These are phyloP conservation scores for Globisporangium camurandrum DNA, from an alignment of 352 stramenopile species.

Conservation along the genomic window DNA sequence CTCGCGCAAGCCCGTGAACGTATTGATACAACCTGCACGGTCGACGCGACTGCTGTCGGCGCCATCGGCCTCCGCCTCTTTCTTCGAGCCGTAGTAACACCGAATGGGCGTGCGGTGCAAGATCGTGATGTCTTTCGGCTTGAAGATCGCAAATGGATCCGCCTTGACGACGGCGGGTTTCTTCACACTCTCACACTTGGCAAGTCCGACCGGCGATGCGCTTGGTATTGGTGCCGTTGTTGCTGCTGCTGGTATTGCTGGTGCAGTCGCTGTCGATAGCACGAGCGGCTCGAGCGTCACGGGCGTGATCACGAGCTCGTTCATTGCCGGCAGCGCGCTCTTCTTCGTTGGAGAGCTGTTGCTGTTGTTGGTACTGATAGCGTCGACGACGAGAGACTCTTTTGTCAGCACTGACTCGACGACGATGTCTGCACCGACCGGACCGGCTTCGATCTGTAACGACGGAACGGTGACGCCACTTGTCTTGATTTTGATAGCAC, in stretches of 20 bases:
- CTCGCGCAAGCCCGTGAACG: slow-evolving; percentile 77
- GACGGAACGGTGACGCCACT: not conserved
- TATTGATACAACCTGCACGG: slow-evolving; percentile 69
- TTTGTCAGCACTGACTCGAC: not conserved
- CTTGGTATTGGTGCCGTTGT: not conserved
- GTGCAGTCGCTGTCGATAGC: not conserved
- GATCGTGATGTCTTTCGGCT: slow-evolving; percentile 73
- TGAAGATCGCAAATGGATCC: slow-evolving; percentile 23
- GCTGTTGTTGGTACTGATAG: not conserved
- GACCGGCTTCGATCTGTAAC: not conserved
- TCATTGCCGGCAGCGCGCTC: slow-evolving; percentile 1
- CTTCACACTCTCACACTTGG: slow-evolving; percentile 14
- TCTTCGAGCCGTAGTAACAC: slow-evolving; percentile 71
- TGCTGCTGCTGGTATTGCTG: slow-evolving; percentile 6
- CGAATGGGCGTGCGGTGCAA: slow-evolving; percentile 69
- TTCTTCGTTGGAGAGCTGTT: slow-evolving; percentile 4
- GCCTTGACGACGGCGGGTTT: slow-evolving; percentile 5
- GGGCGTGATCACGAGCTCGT: slow-evolving; percentile 7
- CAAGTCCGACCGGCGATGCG: no score
- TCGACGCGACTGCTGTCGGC: slow-evolving; percentile 48
- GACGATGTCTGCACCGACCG: no score
- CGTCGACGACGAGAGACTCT: not conserved
- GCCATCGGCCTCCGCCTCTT: slow-evolving; percentile 69
- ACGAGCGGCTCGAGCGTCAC: slow-evolving; percentile 1
- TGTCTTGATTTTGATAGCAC: not conserved